phyloP scores from a whole-genome alignment of 225 moss, liverwort and hornwort species.

The Physcomitrium patens region DNA sequence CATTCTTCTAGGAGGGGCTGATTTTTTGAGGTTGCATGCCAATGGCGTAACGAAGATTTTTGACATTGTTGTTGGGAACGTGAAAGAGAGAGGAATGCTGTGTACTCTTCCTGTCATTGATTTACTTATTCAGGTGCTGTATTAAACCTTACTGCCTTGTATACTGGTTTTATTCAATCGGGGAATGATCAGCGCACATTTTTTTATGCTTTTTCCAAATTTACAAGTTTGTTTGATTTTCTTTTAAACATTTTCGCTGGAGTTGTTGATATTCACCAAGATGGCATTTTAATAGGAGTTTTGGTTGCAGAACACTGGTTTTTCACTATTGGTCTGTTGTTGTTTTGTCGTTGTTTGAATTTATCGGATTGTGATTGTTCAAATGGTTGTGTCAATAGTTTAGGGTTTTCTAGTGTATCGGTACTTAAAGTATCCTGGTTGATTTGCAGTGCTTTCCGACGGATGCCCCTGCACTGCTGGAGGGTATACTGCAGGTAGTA shows the following conservation, averaged over 20 bases:
- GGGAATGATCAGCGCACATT: neutral
- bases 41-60: conserved; percentile 85
- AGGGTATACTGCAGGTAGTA: conserved; percentile 83
- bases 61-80: conserved; percentile 95
- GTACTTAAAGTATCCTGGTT: conserved; percentile 12
- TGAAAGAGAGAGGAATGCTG: conserved; percentile 99
- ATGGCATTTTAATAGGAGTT: neutral
- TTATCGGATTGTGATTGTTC: neutral
- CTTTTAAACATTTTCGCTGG: neutral
- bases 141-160: conserved; percentile 15
- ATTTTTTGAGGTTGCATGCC: conserved; percentile 88
- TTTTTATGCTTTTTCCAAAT: neutral
- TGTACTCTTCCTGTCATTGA: conserved; percentile 96
- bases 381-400: neutral
- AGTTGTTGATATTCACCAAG: neutral
- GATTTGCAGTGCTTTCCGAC: conserved; percentile 83
- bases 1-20: conserved; percentile 87
- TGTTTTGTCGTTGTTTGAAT: conserved; percentile 26
- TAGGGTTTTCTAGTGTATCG: conserved; percentile 3
- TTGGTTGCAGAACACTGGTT: neutral
- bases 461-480: conserved; percentile 91
- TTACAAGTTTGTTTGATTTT: neutral
- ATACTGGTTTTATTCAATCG: conserved; percentile 1
- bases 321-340: conserved; percentile 3
- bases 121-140: conserved; percentile 85